A percentile compares a stretch with the other conserved stretches of the same genome.
These are phyloP conservation scores for Tetrapyrgos nigripes DNA, from an alignment of 1,284 basidiomycete genomes.

Conservation along the genomic window DNA sequence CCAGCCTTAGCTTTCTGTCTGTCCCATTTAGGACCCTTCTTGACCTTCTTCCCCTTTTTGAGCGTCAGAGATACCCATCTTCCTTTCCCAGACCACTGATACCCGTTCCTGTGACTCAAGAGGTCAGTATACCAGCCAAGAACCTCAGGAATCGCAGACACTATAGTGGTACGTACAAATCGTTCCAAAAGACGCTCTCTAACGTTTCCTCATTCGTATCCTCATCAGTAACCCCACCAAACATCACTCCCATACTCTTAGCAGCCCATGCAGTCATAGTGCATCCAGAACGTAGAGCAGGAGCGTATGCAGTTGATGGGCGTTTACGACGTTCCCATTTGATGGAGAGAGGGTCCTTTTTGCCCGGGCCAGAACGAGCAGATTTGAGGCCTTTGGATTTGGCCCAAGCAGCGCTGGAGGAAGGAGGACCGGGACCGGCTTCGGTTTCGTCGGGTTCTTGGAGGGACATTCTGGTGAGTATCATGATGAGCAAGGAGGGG, in stretches of 20 bases:
- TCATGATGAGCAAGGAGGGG: conserved; percentile 15
- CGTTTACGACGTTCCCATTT: conserved; percentile 92
- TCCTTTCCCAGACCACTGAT: conserved; percentile 81
- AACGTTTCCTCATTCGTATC: conserved; percentile 88
- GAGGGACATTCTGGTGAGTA: conserved; percentile 40
- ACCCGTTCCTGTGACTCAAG: conserved; percentile 66
- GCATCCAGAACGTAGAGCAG: conserved; percentile 77
- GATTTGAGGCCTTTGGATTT: conserved; percentile 10
- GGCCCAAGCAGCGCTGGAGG: conserved; percentile 1
- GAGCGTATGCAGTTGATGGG: conserved; percentile 73
- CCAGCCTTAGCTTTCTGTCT: conserved; percentile 49
- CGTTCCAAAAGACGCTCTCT: conserved; percentile 87
- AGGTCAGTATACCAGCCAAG: background rate
- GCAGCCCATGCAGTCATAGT: conserved; percentile 85
- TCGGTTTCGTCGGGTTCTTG: conserved; percentile 30
- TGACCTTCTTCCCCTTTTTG: conserved; percentile 61
- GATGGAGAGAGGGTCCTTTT: conserved; percentile 54
- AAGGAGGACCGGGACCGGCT: background rate
- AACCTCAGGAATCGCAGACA: background rate
- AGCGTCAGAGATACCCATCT: conserved; percentile 84
- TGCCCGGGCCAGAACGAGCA: conserved; percentile 30
- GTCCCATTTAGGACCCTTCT: conserved; percentile 40
- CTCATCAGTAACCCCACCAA: conserved; percentile 92
- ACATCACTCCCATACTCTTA: conserved; percentile 79
- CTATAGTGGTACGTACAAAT: conserved; percentile 58